Conservation (phyloP, 352 stramenopile species). For the Globisporangium viniferum region DNA sequence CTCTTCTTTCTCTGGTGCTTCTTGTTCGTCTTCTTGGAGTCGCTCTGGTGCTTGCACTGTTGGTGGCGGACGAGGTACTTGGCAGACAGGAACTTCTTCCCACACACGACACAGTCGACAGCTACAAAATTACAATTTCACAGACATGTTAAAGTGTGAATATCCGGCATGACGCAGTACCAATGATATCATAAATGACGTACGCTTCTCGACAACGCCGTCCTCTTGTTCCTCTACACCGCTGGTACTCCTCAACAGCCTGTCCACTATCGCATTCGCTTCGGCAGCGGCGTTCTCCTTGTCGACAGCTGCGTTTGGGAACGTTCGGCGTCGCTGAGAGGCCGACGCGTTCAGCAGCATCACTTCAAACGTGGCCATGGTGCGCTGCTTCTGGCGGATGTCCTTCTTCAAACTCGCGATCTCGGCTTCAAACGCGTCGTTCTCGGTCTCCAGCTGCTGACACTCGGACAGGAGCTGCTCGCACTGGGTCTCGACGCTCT, state of each 20-base stretch:
- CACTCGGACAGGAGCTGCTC: constrained; percentile 57
- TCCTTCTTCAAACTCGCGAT: constrained; percentile 68
- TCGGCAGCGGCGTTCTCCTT: constrained; percentile 40
- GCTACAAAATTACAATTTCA: constrained; percentile 16
- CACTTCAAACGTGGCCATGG: constrained; percentile 75
- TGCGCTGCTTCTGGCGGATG: constrained; percentile 78
- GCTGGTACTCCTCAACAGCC: constrained; percentile 20
- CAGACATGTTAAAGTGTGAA: background rate
- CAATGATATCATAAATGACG: background rate
- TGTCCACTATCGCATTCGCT: constrained; percentile 34
- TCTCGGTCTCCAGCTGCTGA: constrained; percentile 57
- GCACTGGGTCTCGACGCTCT: constrained; percentile 68
- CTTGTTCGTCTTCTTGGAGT: constrained; percentile 17
- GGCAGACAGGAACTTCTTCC: constrained; percentile 71
- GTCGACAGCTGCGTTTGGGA: constrained; percentile 12
- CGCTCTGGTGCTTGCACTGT: constrained; percentile 45
- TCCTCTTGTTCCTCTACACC: constrained; percentile 1
- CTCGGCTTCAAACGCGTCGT: constrained; percentile 56
- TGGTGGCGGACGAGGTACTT: constrained; percentile 77
- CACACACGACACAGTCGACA: constrained; percentile 59
- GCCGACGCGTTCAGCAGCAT: constrained; percentile 67
- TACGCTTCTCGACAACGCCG: constrained; percentile 28
- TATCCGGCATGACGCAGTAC: background rate
- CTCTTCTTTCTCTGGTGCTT: constrained; percentile 18
- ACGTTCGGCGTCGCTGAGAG: constrained; percentile 21